Evolutionary conservation across 2,329 filamentous ascomycete species (phyloP).

Genomic region (Cordyceps farinosa): DNA sequence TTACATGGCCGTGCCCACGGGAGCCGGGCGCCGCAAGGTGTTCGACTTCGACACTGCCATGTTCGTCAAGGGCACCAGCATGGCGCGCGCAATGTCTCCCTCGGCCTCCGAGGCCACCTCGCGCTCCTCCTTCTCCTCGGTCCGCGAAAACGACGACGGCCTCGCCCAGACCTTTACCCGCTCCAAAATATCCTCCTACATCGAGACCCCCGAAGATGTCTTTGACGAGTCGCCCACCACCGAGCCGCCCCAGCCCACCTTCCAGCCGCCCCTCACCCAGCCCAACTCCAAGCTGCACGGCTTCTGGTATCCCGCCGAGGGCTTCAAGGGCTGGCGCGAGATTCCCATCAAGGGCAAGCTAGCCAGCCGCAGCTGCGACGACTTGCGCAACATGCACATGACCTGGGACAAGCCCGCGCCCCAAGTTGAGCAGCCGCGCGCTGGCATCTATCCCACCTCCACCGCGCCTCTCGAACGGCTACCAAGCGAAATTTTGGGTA

Average conservation of each 20-base stretch:
- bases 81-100: constrained; percentile 37
- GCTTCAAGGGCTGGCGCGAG: constrained; percentile 60
- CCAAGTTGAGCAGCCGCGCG: constrained; percentile 30
- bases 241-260: constrained; percentile 42
- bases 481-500: constrained; percentile 68
- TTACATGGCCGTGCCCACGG: constrained; percentile 31
- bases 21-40: constrained; percentile 29
- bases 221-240: constrained; percentile 46
- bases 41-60: constrained; percentile 35
- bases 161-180: constrained; percentile 61
- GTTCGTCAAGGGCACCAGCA: constrained; percentile 33
- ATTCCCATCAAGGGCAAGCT: constrained; percentile 57
- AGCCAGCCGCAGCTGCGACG: constrained; percentile 59
- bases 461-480: constrained; percentile 61
- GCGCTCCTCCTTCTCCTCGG: constrained; percentile 59
- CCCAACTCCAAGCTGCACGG: constrained; percentile 56
- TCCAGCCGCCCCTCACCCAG: constrained; percentile 51
- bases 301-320: constrained; percentile 55
- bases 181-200: constrained; percentile 60
- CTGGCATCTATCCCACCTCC: constrained; percentile 39
- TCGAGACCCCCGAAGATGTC: constrained; percentile 46
- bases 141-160: constrained; percentile 56
- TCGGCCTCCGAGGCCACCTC: constrained; percentile 36
- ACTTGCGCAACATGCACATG: constrained; percentile 53
- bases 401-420: constrained; percentile 47